Percentiles rank a stretch among this genome's conserved stretches.
Conservation (phyloP, 495 filamentous ascomycete genomes). For the Trichoderma parareesei region DNA sequence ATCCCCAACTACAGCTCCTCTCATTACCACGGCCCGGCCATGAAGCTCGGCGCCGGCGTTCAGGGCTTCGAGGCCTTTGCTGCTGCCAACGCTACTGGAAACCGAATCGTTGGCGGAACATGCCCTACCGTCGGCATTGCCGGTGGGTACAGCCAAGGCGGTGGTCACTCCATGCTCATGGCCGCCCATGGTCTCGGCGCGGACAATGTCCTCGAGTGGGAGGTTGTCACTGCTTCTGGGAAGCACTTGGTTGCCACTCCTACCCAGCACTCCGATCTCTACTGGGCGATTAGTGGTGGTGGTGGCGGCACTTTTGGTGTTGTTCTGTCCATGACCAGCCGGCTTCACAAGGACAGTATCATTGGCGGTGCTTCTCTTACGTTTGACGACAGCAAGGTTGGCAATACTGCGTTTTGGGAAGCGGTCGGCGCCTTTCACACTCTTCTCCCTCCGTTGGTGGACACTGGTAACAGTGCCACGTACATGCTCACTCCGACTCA, state of each 20-base stretch:
- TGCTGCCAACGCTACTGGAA: conserved; percentile 30
- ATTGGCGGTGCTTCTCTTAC: conserved; percentile 14
- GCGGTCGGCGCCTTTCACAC: conserved; percentile 26
- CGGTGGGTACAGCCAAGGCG: conserved; percentile 48
- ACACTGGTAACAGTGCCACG: neutral
- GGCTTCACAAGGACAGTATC: conserved; percentile 23
- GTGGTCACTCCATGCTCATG: conserved; percentile 47
- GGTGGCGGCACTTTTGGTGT: conserved; percentile 45
- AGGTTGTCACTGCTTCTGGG: conserved; percentile 46
- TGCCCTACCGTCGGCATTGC: conserved; percentile 42
- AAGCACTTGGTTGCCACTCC: conserved; percentile 33
- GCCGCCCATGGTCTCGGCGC: conserved; percentile 49
- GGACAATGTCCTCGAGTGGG: conserved; percentile 49
- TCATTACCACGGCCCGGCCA: conserved; percentile 35
- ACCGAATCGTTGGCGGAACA: conserved; percentile 36
- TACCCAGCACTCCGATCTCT: conserved; percentile 44
- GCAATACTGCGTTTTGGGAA: neutral
- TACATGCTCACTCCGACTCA: conserved; percentile 1
- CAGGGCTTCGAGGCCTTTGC: conserved; percentile 39
- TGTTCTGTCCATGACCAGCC: conserved; percentile 38
- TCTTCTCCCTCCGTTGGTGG: conserved; percentile 17
- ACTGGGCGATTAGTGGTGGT: conserved; percentile 52
- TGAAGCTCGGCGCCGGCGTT: conserved; percentile 47
- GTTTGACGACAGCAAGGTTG: too few relatives aligned
- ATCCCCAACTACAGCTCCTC: conserved; percentile 26